These are phyloP conservation scores for Leptodontidium sp. DNA, from an alignment of 2,329 filamentous ascomycete genomes.

Conservation along the genomic window DNA sequence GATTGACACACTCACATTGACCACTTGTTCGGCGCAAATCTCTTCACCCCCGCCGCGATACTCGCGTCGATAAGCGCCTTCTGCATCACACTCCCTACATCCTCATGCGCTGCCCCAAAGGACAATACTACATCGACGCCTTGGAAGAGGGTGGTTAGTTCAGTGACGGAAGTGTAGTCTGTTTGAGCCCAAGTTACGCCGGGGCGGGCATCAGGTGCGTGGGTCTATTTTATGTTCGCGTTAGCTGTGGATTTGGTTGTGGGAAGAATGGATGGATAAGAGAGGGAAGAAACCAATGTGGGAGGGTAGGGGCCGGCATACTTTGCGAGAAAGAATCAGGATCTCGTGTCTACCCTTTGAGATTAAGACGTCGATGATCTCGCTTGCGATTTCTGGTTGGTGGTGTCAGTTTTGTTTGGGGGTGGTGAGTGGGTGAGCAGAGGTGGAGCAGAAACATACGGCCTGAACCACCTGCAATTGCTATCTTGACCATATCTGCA, in stretches of 20 bases:
- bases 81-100: conserved; percentile 46
- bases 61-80: conserved; percentile 52
- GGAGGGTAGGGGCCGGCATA: conserved; percentile 30
- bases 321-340: conserved; percentile 58
- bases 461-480: conserved; percentile 55
- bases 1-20: conserved; percentile 35
- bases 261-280: too few species aligned
- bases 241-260: conserved; percentile 14
- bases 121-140: conserved; percentile 62
- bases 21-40: conserved; percentile 52
- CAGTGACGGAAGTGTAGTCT: conserved; percentile 53
- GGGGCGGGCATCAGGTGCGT: conserved; percentile 26
- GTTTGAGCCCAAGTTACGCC: conserved; percentile 52
- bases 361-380: conserved; percentile 59
- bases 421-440: background rate
- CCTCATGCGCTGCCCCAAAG: conserved; percentile 48
- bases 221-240: conserved; percentile 38
- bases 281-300: too few species aligned
- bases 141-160: conserved; percentile 50
- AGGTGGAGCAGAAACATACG: conserved; percentile 43
- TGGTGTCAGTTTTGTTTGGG: background rate
- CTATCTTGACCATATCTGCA: conserved; percentile 56
- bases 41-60: conserved; percentile 50
- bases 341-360: conserved; percentile 61
- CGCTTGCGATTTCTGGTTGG: conserved; percentile 58